Conservation (phyloP, 129 eudicot species). For the Deinandra increscens region DNA sequence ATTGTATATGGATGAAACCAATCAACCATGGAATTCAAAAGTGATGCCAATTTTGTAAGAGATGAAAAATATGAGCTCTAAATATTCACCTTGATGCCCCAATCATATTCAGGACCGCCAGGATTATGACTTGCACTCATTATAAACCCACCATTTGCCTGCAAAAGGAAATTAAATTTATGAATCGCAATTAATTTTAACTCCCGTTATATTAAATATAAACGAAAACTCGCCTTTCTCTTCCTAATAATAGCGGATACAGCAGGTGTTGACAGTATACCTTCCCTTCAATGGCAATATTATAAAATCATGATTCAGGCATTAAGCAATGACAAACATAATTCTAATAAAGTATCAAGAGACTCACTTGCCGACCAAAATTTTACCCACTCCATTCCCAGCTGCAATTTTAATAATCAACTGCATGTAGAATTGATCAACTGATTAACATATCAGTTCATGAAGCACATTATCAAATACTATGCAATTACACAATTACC, state of each 20-base stretch:
- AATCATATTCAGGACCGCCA: slow-evolving; percentile 97
- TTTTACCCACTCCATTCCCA: slow-evolving; percentile 93
- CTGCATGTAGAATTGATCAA: slow-evolving; percentile 41
- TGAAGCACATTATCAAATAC: not conserved
- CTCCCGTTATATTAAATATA: slow-evolving; percentile 6
- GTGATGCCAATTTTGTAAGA: not conserved
- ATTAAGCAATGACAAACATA: slow-evolving; percentile 13
- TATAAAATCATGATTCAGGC: slow-evolving; percentile 31
- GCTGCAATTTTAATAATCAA: slow-evolving; percentile 91
- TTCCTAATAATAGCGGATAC: slow-evolving; percentile 65
- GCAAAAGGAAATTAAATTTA: slow-evolving; percentile 14
- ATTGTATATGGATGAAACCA: not conserved
- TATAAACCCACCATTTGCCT: slow-evolving; percentile 99
- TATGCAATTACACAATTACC: slow-evolving; percentile 37
- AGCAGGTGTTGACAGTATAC: slow-evolving; percentile 96
- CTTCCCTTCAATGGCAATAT: slow-evolving; percentile 70
- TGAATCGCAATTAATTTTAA: not conserved
- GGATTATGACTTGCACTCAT: slow-evolving; percentile 99
- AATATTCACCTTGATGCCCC: slow-evolving; percentile 93
- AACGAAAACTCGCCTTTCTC: slow-evolving; percentile 29
- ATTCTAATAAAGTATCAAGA: slow-evolving; percentile 12
- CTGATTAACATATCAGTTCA: slow-evolving; percentile 13
- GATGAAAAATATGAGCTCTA: slow-evolving; percentile 11
- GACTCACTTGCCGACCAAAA: slow-evolving; percentile 94
- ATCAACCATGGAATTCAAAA: not conserved